Evolutionary conservation across 140 eudicot species (phyloP), one percentile per base, ranked within the genome.

Genomic region (Flaveria floridana): DNA sequence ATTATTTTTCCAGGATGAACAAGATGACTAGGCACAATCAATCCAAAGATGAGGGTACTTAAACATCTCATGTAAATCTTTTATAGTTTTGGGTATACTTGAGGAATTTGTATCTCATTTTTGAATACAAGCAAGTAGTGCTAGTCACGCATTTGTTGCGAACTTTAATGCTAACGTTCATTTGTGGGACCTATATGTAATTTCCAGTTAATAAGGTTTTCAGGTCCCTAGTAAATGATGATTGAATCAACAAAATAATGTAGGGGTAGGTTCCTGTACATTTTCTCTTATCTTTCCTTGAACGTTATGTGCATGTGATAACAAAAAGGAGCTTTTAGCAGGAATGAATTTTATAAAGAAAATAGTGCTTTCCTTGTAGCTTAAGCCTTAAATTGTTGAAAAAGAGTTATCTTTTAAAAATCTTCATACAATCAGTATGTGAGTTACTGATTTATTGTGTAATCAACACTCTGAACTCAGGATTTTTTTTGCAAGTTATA

Each of bases 321-420:
- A 12, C 39, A 18, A 68, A 21, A 16, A 44, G 73, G 47, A 42
- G 18, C 37, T 18, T 73, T 72, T 73, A 73, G 23, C 26, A 57
- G 42, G 52, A 68, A 68, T 68, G 73, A 19, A 20, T 20, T 44
- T 68, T 19, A 39, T 44, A 19, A 68, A 46, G 52, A 21, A 41
- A 57, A 21, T 68, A 34, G 42, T 11, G 73, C 15, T 68, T 68
- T 30, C 20, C 39, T 68, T 68, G 58, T 20, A 21, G 13, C 44
- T 25, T 61, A 61, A 61, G 14, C 21, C 39, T 30, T 30, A 30
- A 30, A 30, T 30, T 30, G 11, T 6, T 15, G 12, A 7, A 64
- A 30, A 14, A 0, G 47, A 30, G 64, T 70, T 42, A 7, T 39
- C 34, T 44, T 42, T 37, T 21, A 58, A 59, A 28, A 73, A 4